phyloP scores from a whole-genome alignment of 1,284 basidiomycete genomes.

The Agroathelia rolfsii region DNA sequence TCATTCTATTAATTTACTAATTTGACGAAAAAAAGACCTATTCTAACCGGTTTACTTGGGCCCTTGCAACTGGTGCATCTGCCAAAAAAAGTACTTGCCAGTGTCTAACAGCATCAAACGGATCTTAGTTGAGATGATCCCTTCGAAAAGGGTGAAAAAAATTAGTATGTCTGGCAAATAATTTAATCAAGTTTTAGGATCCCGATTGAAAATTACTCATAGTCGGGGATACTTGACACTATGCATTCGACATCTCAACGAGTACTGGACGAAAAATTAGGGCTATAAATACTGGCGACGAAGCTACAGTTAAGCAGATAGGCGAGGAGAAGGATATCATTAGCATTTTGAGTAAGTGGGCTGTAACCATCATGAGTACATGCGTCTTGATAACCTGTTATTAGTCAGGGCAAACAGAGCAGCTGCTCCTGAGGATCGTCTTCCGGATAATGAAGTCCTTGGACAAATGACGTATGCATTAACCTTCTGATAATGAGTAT shows the following conservation, averaged over 20 bases:
- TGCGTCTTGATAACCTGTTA: not conserved
- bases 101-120: too few species aligned
- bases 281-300: conserved; percentile 11
- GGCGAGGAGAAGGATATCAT: conserved; percentile 18
- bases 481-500: not conserved
- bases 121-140: too few species aligned
- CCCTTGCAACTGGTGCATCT: too few species aligned
- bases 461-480: conserved; percentile 23
- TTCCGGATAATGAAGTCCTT: conserved; percentile 23
- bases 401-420: conserved; percentile 21
- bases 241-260: conserved; percentile 10
- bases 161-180: too few species aligned
- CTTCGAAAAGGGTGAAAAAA: too few species aligned
- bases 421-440: conserved; percentile 19
- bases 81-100: too few species aligned
- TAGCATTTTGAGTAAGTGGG: conserved; percentile 14
- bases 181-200: too few species aligned
- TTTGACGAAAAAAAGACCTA: too few species aligned
- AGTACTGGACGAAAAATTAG: conserved; percentile 11
- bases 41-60: too few species aligned
- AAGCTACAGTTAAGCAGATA: conserved; percentile 10
- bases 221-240: conserved; percentile 14
- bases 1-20: too few species aligned
- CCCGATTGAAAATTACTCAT: too few species aligned
- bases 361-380: not conserved